Evolutionary conservation across 768 basidiomycete genomes (phyloP), one percentile per base, ranked within the genome.

Genomic region (Podaxis sp.): DNA sequence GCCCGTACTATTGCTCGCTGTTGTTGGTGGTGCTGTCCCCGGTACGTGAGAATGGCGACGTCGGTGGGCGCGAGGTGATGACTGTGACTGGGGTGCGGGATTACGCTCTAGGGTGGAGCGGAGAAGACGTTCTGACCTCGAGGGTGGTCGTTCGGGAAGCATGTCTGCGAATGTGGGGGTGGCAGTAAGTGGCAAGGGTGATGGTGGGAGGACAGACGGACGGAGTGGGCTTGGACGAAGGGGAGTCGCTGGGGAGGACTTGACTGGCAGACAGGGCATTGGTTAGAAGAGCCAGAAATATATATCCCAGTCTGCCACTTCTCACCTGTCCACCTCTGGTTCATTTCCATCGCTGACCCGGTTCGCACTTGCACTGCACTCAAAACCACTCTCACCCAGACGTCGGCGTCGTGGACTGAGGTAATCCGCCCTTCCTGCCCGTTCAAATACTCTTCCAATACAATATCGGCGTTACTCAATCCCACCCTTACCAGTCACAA

Each of bases 81-180:
- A 57, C 19, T 24, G 43, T 9, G 58, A 27, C 29, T 49, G 24
- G 0, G 63, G 59, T n/a, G 56, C 11, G 6, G 63, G 59, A 29
- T 29, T 57, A 24, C 63, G 66, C 17, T 64, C 57, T 33, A 66
- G 66, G 4, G 64, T 52, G 2, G 64, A 64, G 43, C 66, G 66
- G 25, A 66, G 66, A 27, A 64, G 66, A 25, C 59, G 64, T 51
- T 66, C 63, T 25, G 66, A 66, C 54, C 63, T 61, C n/a, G 63
- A 64, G 11, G 65, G 56, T 3, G 65, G 65, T n/a, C 63, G 7
- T 40, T 62, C 57, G 33, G 66, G 56, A 13, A 7, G n/a, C 59
- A 61, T 61, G n/a, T 8, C 12, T 13, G 49, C 2, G 19, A 22
- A 17, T 6, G 13, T n/a, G 2, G 22, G 49, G 9, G 49, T 49